Base-by-base conservation (phyloP, 331 rosid genomes). In the Quercus phellos region DNA sequence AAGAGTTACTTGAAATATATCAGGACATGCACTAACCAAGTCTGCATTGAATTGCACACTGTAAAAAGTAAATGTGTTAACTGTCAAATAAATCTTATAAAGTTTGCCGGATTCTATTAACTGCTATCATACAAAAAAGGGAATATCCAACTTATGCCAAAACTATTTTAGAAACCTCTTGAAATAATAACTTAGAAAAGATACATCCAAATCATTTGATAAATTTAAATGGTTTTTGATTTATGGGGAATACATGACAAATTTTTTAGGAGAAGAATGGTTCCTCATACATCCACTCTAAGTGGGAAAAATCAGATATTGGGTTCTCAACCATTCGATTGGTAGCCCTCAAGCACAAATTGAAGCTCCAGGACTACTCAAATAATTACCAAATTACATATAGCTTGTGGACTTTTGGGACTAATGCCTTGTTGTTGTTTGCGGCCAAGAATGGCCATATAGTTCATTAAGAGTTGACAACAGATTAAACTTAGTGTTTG, bases 1-100 rank as follows among this genome's bases (percentile, higher is more conserved):
- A 19, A 93, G 96, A 55, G 84, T 61, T 50, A 88, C 91, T 84
- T 91, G 99, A 79, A 81, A 91, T 77, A 90, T 73, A 75, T 95
- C 99, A 60, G 99, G 99, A 61, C 78, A 80, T 75, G 97, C 97
- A 75, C 89, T 84, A 35, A 95, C 87, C 87, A 95, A 87, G 79
- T 95, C 99, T 74, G 81, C 87, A 26, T 80, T 91, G 88, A 95
- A 88, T 83, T 73, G 92, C 77, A 93, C 87, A 59, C 99, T 95
- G 90, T 51, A 76, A 16, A 83, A 77, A 81, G 81, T 21, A 72
- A 29, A 71, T 56, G 76, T 74, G 43, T 34, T 35, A 22, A 72
- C 68, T 58, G 66, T 55, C 54, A 74, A 66, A 77, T 26, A 16
- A 9, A 38, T 38, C 26, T 24, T 55, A 4, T 24, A 35, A 69